Percentiles rank a stretch among this genome's conserved stretches.
Conservation (phyloP, 768 basidiomycete genomes). For the Dentipellis sp. region DNA sequence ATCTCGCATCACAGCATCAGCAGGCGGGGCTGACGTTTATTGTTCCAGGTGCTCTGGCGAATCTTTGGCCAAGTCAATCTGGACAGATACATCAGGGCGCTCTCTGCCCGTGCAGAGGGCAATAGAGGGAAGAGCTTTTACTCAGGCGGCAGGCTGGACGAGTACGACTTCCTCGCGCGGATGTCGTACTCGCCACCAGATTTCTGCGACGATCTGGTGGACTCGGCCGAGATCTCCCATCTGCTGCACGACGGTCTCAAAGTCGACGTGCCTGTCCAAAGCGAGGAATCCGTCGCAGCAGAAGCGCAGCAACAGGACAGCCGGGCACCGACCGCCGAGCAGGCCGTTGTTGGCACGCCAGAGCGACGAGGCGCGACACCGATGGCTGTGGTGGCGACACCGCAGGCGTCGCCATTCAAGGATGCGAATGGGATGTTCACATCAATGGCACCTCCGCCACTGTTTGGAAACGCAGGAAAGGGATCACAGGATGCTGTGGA, state of each 20-base stretch:
- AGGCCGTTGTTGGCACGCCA: too few relatives aligned
- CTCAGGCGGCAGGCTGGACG: neutral
- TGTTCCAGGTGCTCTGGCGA: neutral
- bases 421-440: neutral
- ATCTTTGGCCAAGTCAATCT: neutral
- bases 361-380: too few relatives aligned
- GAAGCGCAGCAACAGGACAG: too few relatives aligned
- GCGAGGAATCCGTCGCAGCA: too few relatives aligned
- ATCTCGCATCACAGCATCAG: neutral
- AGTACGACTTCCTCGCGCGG: constrained; percentile 1
- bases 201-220: neutral
- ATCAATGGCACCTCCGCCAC: neutral
- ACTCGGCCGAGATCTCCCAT: neutral
- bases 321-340: too few relatives aligned
- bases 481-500: too few relatives aligned
- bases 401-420: too few relatives aligned
- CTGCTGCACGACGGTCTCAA: neutral
- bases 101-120: neutral
- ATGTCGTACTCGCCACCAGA: neutral
- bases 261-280: neutral
- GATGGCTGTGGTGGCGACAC: too few relatives aligned
- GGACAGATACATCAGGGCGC: neutral
- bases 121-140: neutral
- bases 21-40: neutral
- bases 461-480: neutral